A percentile compares a stretch with the other conserved stretches of the same genome.
Evolutionary conservation across 2,329 filamentous ascomycete species (phyloP).

Genomic region (Clarireedia homoeocarpa): DNA sequence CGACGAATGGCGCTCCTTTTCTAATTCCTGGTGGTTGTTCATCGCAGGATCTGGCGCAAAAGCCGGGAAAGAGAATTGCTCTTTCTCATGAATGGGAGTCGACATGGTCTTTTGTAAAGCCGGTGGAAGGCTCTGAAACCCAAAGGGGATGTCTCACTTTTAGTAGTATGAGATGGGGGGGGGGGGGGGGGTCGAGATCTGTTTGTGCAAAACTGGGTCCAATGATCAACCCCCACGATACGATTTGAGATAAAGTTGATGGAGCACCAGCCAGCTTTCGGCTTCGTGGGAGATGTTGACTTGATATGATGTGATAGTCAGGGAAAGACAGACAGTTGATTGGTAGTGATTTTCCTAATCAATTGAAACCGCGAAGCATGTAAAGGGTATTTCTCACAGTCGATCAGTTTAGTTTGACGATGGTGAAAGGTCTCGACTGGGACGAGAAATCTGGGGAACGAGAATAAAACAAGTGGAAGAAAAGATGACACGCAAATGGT

Average conservation of each 20-base stretch:
- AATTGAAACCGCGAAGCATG: not conserved
- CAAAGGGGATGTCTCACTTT: not conserved
- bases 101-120: constrained; percentile 17
- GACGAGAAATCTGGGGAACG: not conserved
- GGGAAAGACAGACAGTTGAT: not conserved
- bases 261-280: not conserved
- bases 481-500: not conserved
- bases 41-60: constrained; percentile 16
- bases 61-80: constrained; percentile 28
- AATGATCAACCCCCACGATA: constrained; percentile 3
- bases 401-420: not conserved
- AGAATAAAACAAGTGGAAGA: not conserved
- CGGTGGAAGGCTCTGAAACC: not conserved
- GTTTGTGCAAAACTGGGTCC: not conserved
- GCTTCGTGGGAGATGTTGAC: no score
- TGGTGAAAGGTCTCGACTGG: not conserved
- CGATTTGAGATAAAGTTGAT: not conserved
- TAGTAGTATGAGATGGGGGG: not conserved
- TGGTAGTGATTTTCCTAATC: not conserved
- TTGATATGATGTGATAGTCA: not conserved
- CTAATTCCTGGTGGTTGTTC: not conserved
- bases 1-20: constrained; percentile 21
- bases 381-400: not conserved
- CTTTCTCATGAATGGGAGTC: constrained; percentile 25
- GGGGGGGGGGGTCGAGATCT: constrained; percentile 3